A percentile compares a stretch with the other conserved stretches of the same genome.
These are phyloP conservation scores for Excoecaria cochinchinensis DNA, from an alignment of 345 rosid species.

Conservation along the genomic window DNA sequence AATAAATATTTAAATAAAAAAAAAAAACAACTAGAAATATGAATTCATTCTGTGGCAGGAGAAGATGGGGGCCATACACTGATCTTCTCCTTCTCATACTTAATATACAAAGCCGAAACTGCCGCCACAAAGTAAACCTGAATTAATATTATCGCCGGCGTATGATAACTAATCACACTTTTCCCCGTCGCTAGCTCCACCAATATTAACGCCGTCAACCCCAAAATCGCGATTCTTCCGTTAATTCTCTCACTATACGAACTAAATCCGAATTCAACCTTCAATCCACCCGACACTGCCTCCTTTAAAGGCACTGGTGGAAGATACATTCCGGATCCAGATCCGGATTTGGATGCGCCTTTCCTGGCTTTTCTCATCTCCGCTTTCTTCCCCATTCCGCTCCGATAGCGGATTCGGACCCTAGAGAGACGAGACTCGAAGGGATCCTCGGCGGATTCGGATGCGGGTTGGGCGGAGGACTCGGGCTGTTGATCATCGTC, in stretches of 20 bases:
- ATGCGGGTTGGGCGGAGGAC: conserved; percentile 25
- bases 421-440: conserved; percentile 75
- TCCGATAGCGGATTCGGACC: conserved; percentile 62
- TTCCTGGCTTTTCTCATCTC: conserved; percentile 68
- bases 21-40: too few relatives aligned
- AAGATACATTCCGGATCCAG: conserved; percentile 43
- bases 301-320: conserved; percentile 79
- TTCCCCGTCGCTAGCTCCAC: conserved; percentile 93
- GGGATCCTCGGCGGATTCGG: conserved; percentile 26
- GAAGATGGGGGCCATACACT: conserved; percentile 14
- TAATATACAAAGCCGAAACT: conserved; percentile 57
- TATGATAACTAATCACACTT: conserved; percentile 70
- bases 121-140: conserved; percentile 77
- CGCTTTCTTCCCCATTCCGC: conserved; percentile 85
- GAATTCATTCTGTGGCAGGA: too few relatives aligned
- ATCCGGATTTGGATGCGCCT: conserved; percentile 38
- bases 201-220: conserved; percentile 65
- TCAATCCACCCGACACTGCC: conserved; percentile 60
- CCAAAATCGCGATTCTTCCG: conserved; percentile 71
- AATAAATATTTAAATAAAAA: too few relatives aligned
- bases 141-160: conserved; percentile 64
- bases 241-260: conserved; percentile 69
- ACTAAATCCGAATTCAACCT: conserved; percentile 79
- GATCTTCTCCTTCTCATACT: conserved; percentile 72
- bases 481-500: conserved; percentile 37